phyloP scores from a whole-genome alignment of 2,329 filamentous ascomycete genomes.

The Monosporascus sp. region DNA sequence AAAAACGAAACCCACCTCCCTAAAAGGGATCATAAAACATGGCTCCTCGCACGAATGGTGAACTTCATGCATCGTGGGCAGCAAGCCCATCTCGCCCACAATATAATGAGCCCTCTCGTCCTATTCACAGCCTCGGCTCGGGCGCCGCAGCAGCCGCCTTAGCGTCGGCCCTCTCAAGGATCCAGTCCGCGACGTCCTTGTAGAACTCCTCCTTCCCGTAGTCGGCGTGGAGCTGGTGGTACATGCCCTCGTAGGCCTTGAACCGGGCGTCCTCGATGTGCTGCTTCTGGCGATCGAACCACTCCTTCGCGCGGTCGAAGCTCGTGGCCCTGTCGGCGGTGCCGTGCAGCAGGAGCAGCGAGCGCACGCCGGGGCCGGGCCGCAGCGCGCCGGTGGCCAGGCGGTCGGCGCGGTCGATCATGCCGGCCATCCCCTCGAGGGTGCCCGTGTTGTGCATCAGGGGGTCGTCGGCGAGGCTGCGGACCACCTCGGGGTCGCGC shows the following conservation, averaged over 20 bases:
- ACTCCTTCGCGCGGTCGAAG: slow-evolving; percentile 58
- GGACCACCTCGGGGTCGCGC: slow-evolving; percentile 59
- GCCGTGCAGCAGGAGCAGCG: slow-evolving; percentile 71
- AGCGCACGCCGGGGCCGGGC: slow-evolving; percentile 49
- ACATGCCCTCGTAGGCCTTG: slow-evolving; percentile 70
- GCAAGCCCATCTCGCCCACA: too few relatives aligned
- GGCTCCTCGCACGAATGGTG: too few relatives aligned
- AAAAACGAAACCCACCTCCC: too few relatives aligned
- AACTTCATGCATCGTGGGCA: too few relatives aligned
- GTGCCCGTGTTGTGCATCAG: slow-evolving; percentile 82
- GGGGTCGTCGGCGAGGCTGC: slow-evolving; percentile 57
- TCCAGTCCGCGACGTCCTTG: slow-evolving; percentile 61
- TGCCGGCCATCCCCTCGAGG: slow-evolving; percentile 68
- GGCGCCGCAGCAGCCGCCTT: slow-evolving; percentile 1
- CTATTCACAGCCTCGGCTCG: slow-evolving; percentile 16
- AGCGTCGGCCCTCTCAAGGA: slow-evolving; percentile 40
- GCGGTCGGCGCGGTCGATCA: slow-evolving; percentile 67
- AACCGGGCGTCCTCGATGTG: slow-evolving; percentile 61
- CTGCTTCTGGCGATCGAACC: slow-evolving; percentile 48
- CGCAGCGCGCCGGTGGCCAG: slow-evolving; percentile 51
- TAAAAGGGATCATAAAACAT: too few relatives aligned
- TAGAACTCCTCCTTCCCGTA: slow-evolving; percentile 47
- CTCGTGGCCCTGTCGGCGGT: slow-evolving; percentile 66
- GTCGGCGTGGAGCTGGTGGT: slow-evolving; percentile 68
- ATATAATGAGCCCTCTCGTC: neutral